Base-by-base conservation (phyloP, 179 eudicot species). In the Corrigiola litoralis region DNA sequence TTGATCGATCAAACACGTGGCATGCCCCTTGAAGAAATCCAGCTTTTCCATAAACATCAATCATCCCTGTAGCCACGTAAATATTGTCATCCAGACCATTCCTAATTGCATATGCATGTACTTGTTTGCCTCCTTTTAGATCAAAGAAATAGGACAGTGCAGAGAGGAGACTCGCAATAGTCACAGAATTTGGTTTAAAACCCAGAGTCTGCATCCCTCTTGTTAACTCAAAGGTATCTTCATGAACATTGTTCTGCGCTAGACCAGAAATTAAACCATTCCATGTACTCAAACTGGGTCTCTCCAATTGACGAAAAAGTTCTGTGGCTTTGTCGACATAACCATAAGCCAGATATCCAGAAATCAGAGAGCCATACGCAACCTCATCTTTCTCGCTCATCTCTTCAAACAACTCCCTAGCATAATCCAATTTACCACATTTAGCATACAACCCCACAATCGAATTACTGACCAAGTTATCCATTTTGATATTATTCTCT, bases 351-450 rank as follows among this genome's bases (percentile, higher is more conserved):
- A 85, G 79, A 65, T 87, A 87, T 4, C 88, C 88, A 17, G 83
- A 75, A 57, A 87, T 79, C 40, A 87, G 37, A 0, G 83, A 71
- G n/a, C 85, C 73, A 62, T 87, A 87, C 5, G 88, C 79, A 31
- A 87, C 70, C 52, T 81, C 90, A 74, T 87, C 88, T 70, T 52
- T 79, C 50, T 85, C 86, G 50, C 77, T 72, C 86, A 85, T 81
- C 72, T 65, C 74, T 14, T 77, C 85, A 29, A 85, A 76, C 38
- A 85, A 73, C 63, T 75, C 77, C 63, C 79, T 81, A 46, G 88
- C 88, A 73, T 83, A 87, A 67, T 85, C 90, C 73, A 87, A 72
- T 74, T 83, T 77, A 60, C 90, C 86, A 63, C 88, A 87, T 83
- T 81, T 87, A 13, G 90, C 84, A 69, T 87, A 85, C 49, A 87